A percentile compares a stretch with the other conserved stretches of the same genome.
These are phyloP conservation scores for Reutealis trisperma DNA, from an alignment of 345 rosid genomes.

Conservation along the genomic window DNA sequence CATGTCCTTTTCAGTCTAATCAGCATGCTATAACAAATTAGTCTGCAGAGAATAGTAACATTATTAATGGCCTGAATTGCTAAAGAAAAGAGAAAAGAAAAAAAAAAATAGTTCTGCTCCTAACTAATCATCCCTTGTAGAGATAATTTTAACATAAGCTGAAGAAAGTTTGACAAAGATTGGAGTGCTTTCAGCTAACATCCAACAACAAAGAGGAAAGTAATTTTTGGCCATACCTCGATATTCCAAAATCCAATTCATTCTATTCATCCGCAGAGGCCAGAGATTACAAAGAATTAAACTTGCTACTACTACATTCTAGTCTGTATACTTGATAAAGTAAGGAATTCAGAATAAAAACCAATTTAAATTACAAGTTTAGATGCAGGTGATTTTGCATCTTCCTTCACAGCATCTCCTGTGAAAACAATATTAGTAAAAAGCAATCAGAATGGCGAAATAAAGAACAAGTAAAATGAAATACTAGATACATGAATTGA, in stretches of 20 bases:
- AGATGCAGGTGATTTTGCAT: constrained; percentile 26
- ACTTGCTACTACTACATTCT: not conserved
- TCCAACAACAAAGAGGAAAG: not conserved
- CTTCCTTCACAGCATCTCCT: constrained; percentile 34
- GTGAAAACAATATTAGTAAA: constrained; percentile 11
- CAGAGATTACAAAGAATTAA: not conserved
- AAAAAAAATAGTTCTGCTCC: no score
- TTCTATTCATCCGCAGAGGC: not conserved
- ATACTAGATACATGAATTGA: not conserved
- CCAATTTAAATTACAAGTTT: constrained; percentile 36
- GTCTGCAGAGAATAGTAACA: no score
- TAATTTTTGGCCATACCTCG: not conserved
- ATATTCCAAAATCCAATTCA: not conserved
- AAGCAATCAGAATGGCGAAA: not conserved
- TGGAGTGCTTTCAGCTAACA: not conserved
- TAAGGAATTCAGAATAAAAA: not conserved
- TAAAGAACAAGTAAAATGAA: not conserved
- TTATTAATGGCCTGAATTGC: no score
- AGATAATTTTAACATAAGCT: not conserved
- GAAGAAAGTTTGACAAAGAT: not conserved
- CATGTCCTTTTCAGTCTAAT: no score
- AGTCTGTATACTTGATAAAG: not conserved
- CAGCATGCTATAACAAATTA: no score
- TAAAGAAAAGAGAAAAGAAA: no score
- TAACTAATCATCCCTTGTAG: not conserved